Evolutionary conservation across 345 rosid genomes (phyloP).

Genomic region (Brassica juncea): DNA sequence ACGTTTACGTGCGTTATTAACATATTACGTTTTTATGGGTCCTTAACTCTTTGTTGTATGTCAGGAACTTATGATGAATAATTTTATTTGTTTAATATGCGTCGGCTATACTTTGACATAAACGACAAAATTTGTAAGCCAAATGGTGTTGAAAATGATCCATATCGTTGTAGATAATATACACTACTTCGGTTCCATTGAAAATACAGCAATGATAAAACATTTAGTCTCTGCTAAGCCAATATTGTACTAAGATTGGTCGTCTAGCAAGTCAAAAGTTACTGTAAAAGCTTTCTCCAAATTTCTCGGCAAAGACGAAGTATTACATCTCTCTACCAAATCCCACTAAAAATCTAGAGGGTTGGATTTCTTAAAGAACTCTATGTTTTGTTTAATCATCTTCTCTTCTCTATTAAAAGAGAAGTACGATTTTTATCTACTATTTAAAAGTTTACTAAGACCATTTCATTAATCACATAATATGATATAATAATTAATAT

Average conservation of each 20-base stretch:
- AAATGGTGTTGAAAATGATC: constrained; percentile 10
- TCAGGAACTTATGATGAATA: not conserved
- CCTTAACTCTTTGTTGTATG: not conserved
- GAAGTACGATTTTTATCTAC: no score
- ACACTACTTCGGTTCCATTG: not conserved
- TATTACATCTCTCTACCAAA: constrained; percentile 27
- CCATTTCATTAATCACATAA: no score
- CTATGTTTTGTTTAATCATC: constrained; percentile 7
- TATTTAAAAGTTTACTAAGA: no score
- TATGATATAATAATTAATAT: no score
- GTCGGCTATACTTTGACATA: constrained; percentile 7
- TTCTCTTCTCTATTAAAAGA: no score
- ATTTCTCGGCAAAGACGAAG: not conserved
- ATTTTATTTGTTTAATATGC: constrained; percentile 11
- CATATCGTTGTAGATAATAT: not conserved
- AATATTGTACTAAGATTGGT: constrained; percentile 6
- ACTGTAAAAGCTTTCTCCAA: constrained; percentile 22
- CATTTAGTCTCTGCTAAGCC: constrained; percentile 2
- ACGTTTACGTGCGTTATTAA: not conserved
- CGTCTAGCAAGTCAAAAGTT: constrained; percentile 32
- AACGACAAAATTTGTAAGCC: constrained; percentile 20
- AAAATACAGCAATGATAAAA: not conserved
- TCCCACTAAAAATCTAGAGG: constrained; percentile 27
- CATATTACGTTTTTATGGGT: not conserved
- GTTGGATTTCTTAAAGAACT: constrained; percentile 1